Evolutionary conservation across 495 filamentous ascomycete species (phyloP), one percentile per base, ranked within the genome.

Genomic region (Hyphodiscus hymeniophilus): DNA sequence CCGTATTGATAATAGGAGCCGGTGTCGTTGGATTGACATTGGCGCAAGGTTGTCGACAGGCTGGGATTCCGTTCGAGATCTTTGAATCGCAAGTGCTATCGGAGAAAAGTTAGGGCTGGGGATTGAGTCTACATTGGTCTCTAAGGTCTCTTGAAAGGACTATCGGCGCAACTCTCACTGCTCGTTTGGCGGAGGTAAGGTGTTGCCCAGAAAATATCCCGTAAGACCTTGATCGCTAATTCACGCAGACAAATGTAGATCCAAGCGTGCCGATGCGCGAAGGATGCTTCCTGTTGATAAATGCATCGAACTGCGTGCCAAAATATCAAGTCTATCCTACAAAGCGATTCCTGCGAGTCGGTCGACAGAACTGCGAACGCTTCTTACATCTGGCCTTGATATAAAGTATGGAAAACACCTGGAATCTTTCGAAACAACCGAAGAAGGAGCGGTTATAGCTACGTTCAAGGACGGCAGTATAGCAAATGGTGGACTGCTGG

Each of bases 21-120:
- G 74, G 76, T 23, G 61, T 77, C 2, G 73, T 72, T 11, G 75
- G 72, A 22, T 64, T 78, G 1, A 65, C 67, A 13, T 66, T 77
- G 1, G 74, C 74, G 7, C 73, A 79, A 44, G 69, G 66, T 16
- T 65, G 77, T 6, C 64, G 69, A 31, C 68, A 74, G 47, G 59
- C 66, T 42, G 64, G 65, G 17, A 72, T 79, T 28, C 67, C 69
- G 4, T 71, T 72, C 55, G 66, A 70, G 45, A 61, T 79, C 40
- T 76, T 75, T 26, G 73, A 76, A 46, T 61, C 64, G 34, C 60
- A 72, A 48, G 69, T 57, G 58, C 38, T 66, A 68, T 63, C 60
- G 67, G 36, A 62, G 66, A 52, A 26, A 49, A 59, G 11, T 56
- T 56, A 34, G 44, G 48, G 33, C 21, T 53, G 3, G 57, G 48